Base-by-base conservation (phyloP, 768 basidiomycete species). In the Arthromyces matolae region DNA sequence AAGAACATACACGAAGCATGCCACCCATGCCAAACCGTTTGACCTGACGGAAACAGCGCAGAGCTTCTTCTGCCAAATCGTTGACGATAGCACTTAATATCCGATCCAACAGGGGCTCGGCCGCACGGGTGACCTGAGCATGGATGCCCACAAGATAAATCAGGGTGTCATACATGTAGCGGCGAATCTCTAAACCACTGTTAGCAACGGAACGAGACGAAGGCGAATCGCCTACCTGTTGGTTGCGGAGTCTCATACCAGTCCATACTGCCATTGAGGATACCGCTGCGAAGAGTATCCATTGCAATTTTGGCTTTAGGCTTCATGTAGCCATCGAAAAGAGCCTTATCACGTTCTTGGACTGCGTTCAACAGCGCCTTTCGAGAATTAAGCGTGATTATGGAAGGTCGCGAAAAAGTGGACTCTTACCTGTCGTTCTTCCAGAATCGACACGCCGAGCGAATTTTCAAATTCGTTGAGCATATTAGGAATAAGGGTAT, bases 11-110 rank as follows among this genome's bases (percentile, higher is more conserved):
- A 39, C 91, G 82, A 35, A 99, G 77, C 96, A 98, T 98, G 8
- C 96, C 96, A 24, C 96, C 96, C 86, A 97, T 96, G 14, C 94
- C 93, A 61, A 96, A 97, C 40, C 85, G 79, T 59, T 85, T 86
- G 33, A 98, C 83, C 66, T 93, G 85, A 56, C 79, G 80, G 78
- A 99, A 94, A 65, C 85, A 89, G 12, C 74, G 77, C 45, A 97
- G 72, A 0, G 93, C 87, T 58, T 93, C 91, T 8, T 80, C 76
- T 12, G 93, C 87, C 14, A 95, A 71, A 49, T 88, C 85, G 51
- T 91, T 86, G 12, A 94, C 86, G 13, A 97, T 76, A 14, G 83
- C 74, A 49, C 83, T 81, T 36, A 98, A 71, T 22, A 84, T 83
- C n/a, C 94, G 82, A 35, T 91, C 81, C 22, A 98, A 76, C 33